phyloP scores from a whole-genome alignment of 1,139 yeast species.

The Meyerozyma sp. region DNA sequence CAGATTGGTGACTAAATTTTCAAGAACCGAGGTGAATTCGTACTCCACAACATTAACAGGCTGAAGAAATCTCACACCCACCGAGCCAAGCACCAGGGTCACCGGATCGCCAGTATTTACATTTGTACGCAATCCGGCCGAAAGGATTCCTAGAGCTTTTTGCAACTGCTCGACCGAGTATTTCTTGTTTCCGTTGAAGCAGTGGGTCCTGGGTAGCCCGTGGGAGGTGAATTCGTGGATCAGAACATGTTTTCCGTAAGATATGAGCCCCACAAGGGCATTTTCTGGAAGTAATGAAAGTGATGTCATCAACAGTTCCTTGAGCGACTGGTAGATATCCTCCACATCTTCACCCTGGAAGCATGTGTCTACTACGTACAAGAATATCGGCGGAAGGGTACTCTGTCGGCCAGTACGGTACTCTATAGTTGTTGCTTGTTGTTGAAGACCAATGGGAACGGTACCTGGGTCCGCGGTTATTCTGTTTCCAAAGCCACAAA shows the following conservation, averaged over 20 bases:
- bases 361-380: constrained; percentile 67
- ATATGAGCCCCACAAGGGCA: constrained; percentile 52
- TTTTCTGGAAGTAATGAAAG: constrained; percentile 57
- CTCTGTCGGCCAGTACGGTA: constrained; percentile 46
- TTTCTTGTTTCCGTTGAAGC: constrained; percentile 58
- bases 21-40: constrained; percentile 48
- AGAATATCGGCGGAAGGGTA: constrained; percentile 46
- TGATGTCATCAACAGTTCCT: constrained; percentile 49
- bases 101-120: constrained; percentile 5
- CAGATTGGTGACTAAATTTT: constrained; percentile 46
- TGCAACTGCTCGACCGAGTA: constrained; percentile 49
- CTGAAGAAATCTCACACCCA: constrained; percentile 40
- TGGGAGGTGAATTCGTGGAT: constrained; percentile 50
- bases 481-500: constrained; percentile 54
- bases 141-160: constrained; percentile 47
- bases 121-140: constrained; percentile 25
- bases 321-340: constrained; percentile 42
- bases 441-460: constrained; percentile 31
- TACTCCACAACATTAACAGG: constrained; percentile 52
- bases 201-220: constrained; percentile 24
- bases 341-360: constrained; percentile 38
- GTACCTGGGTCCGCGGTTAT: constrained; percentile 18
- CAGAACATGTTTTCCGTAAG: constrained; percentile 62
- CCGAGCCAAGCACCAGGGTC: constrained; percentile 18
- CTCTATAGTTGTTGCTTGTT: constrained; percentile 52